phyloP scores from a whole-genome alignment of 2,329 filamentous ascomycete genomes.

The Exophiala phaeomuriformis region DNA sequence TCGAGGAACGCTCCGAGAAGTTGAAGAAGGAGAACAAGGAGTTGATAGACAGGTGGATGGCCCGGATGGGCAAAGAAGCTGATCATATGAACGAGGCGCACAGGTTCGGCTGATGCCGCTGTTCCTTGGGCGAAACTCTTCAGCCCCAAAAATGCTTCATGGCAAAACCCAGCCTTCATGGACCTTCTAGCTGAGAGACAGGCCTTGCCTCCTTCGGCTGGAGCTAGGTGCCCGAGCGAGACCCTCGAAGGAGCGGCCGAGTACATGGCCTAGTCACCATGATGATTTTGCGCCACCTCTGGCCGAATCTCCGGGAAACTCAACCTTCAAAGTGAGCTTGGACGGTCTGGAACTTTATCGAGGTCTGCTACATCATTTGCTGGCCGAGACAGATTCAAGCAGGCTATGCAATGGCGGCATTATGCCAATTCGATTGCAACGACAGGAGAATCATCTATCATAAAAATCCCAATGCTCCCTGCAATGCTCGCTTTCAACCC shows the following conservation, averaged over 20 bases:
- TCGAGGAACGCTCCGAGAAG: slow-evolving; percentile 66
- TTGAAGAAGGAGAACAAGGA: slow-evolving; percentile 79
- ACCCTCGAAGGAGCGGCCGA: too few relatives aligned
- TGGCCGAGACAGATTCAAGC: too few relatives aligned
- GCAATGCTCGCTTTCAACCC: slow-evolving; percentile 1
- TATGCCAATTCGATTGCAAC: background rate
- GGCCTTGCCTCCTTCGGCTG: too few relatives aligned
- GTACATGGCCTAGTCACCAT: too few relatives aligned
- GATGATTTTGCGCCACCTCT: too few relatives aligned
- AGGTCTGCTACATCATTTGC: too few relatives aligned
- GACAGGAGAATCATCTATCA: background rate
- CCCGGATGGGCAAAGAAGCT: slow-evolving; percentile 74
- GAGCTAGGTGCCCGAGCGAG: too few relatives aligned
- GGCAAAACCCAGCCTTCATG: too few relatives aligned
- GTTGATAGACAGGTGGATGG: slow-evolving; percentile 86
- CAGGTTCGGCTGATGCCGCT: slow-evolving; percentile 28
- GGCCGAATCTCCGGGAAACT: too few relatives aligned
- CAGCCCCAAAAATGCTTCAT: background rate
- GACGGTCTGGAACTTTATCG: too few relatives aligned
- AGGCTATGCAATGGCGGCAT: background rate
- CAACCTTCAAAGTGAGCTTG: too few relatives aligned
- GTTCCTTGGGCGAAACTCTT: background rate
- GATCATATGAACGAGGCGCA: slow-evolving; percentile 69
- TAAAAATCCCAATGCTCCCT: background rate
- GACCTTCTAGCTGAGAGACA: too few relatives aligned